Conservation (phyloP, 306 rosid genomes). For the Lithocarpus polystachyus region DNA sequence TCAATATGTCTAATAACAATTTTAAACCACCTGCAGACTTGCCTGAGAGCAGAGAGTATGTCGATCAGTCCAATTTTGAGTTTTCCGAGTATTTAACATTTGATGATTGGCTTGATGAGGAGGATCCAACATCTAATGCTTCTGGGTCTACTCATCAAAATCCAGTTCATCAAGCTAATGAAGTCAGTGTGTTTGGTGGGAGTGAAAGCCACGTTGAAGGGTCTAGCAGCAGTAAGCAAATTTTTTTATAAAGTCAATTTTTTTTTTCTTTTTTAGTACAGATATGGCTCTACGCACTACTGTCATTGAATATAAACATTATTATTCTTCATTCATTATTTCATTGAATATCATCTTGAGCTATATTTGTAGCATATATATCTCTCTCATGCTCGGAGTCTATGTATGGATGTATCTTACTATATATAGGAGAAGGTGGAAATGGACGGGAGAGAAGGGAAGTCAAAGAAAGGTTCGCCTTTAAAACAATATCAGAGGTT, state of each 20-base stretch:
- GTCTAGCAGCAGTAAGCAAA: slow-evolving; percentile 46
- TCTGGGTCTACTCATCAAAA: slow-evolving; percentile 21
- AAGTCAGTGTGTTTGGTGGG: slow-evolving; percentile 32
- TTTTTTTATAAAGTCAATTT: not conserved
- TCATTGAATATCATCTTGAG: too few species aligned
- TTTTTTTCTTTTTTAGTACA: too few species aligned
- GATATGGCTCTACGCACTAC: too few species aligned
- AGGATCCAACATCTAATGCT: slow-evolving; percentile 20
- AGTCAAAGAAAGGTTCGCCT: slow-evolving; percentile 47
- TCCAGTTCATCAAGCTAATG: slow-evolving; percentile 30
- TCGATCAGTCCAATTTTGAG: slow-evolving; percentile 34
- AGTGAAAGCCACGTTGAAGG: slow-evolving; percentile 35
- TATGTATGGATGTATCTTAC: slow-evolving; percentile 4
- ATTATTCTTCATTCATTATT: too few species aligned
- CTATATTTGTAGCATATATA: too few species aligned
- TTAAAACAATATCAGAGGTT: slow-evolving; percentile 70
- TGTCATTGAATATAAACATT: too few species aligned
- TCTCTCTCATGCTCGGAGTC: not conserved
- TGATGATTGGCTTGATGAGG: slow-evolving; percentile 36
- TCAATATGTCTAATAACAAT: slow-evolving; percentile 51
- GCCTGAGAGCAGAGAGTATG: slow-evolving; percentile 28
- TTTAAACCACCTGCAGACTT: slow-evolving; percentile 18
- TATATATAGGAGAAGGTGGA: slow-evolving; percentile 30
- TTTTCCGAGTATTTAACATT: slow-evolving; percentile 48
- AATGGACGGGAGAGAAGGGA: slow-evolving; percentile 36